Conservation (phyloP, 2,329 filamentous ascomycete genomes). For the Fusarium chlamydosporum region DNA sequence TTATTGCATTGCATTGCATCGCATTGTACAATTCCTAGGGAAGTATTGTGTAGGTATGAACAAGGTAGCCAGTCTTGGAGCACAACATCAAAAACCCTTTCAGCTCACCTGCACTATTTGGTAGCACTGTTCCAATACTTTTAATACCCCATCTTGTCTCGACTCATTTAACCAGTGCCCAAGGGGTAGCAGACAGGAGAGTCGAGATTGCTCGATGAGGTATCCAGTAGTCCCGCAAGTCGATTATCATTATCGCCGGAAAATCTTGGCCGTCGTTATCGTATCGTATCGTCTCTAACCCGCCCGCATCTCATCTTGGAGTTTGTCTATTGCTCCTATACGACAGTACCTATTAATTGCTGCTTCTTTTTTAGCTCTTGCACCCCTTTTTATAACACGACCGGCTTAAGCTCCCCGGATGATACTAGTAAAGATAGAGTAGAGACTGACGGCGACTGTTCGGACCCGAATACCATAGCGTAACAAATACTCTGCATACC, state of each 20-base stretch:
- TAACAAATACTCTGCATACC: background rate
- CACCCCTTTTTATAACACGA: conserved; percentile 27
- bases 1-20: conserved; percentile 9
- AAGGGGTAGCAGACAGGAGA: conserved; percentile 27
- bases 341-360: conserved; percentile 1
- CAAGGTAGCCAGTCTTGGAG: conserved; percentile 18
- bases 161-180: conserved; percentile 12
- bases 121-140: conserved; percentile 38
- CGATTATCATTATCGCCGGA: conserved; percentile 33
- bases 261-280: conserved; percentile 32
- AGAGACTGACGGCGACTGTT: conserved; percentile 12
- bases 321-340: conserved; percentile 17
- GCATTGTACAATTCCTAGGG: conserved; percentile 23
- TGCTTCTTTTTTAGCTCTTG: conserved; percentile 23
- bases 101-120: conserved; percentile 31
- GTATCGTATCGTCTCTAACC: conserved; percentile 14
- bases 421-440: conserved; percentile 32
- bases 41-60: conserved; percentile 14
- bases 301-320: conserved; percentile 41
- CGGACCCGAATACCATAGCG: conserved; percentile 8
- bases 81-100: conserved; percentile 27
- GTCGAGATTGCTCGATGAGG: conserved; percentile 25
- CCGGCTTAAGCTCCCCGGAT: conserved; percentile 41
- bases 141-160: conserved; percentile 9
- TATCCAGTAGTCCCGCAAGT: conserved; percentile 26